Percentiles rank a stretch among this genome's conserved stretches.
Conservation (phyloP, 1,139 yeast species). For the Zygosaccharomyces sapae region DNA sequence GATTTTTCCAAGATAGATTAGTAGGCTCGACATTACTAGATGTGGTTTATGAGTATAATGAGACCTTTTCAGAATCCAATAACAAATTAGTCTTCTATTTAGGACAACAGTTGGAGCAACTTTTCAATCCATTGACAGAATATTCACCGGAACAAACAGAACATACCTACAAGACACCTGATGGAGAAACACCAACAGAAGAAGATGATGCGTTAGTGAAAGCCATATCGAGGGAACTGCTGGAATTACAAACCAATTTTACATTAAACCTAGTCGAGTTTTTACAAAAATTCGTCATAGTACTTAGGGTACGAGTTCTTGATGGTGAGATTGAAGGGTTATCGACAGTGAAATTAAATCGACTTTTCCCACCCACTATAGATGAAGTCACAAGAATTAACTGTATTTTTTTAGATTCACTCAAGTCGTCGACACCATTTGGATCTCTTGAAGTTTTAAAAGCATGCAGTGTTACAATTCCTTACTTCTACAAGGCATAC, state of each 20-base stretch:
- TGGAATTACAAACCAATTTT: slow-evolving; percentile 66
- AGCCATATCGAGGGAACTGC: slow-evolving; percentile 61
- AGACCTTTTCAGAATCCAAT: slow-evolving; percentile 54
- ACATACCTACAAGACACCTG: slow-evolving; percentile 50
- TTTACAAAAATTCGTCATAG: slow-evolving; percentile 72
- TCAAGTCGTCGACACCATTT: slow-evolving; percentile 58
- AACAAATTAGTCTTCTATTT: slow-evolving; percentile 68
- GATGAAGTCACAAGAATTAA: slow-evolving; percentile 89
- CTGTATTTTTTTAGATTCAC: slow-evolving; percentile 73
- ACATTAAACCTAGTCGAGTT: slow-evolving; percentile 69
- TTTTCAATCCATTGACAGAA: slow-evolving; percentile 85
- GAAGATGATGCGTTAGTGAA: slow-evolving; percentile 33
- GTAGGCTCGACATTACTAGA: slow-evolving; percentile 61
- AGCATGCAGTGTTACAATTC: slow-evolving; percentile 75
- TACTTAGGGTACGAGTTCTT: slow-evolving; percentile 66
- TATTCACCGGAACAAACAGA: slow-evolving; percentile 88
- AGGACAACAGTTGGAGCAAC: slow-evolving; percentile 81
- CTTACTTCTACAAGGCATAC: slow-evolving; percentile 87
- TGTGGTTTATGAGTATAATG: slow-evolving; percentile 61
- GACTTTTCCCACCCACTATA: slow-evolving; percentile 87
- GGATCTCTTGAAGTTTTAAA: slow-evolving; percentile 73
- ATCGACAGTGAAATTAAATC: slow-evolving; percentile 61
- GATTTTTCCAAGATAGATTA: slow-evolving; percentile 54
- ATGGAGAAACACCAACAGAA: slow-evolving; percentile 16
- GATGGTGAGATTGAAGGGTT: slow-evolving; percentile 48